phyloP scores from a whole-genome alignment of 139 green algal species.

The Mesostigma viride region DNA sequence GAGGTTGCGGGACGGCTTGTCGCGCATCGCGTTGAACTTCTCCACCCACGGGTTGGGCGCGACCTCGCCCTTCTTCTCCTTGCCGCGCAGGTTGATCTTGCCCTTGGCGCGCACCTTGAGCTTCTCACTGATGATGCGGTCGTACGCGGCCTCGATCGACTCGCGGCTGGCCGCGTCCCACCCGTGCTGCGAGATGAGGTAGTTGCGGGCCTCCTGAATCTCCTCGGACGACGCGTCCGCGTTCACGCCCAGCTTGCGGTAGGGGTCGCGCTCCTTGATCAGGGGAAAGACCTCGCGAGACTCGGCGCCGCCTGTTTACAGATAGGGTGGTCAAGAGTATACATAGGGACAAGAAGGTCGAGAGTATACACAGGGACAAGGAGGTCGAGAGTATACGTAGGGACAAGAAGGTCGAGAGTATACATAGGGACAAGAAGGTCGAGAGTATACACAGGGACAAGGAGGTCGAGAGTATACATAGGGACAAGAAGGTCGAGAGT shows the following conservation, averaged over 20 bases:
- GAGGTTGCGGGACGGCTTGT: constrained; percentile 11
- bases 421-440: no score
- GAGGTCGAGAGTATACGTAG: no score
- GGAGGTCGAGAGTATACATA: no score
- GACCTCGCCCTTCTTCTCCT: constrained; percentile 5
- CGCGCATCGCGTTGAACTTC: not conserved
- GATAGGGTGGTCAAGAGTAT: no score
- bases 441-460: no score
- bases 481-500: no score
- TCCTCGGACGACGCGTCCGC: constrained; percentile 40
- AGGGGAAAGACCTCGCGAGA: constrained; percentile 43
- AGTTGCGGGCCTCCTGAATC: constrained; percentile 42
- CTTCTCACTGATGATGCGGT: not conserved
- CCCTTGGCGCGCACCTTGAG: not conserved
- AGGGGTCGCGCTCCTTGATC: constrained; percentile 39
- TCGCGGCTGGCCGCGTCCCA: constrained; percentile 32
- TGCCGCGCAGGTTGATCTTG: not conserved
- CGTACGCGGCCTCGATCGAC: constrained; percentile 30
- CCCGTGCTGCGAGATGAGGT: constrained; percentile 35
- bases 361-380: no score
- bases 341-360: no score
- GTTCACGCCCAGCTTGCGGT: constrained; percentile 37
- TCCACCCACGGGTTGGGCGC: not conserved
- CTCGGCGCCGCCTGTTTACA: no score
- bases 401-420: no score